Base-by-base conservation (phyloP, 1,284 basidiomycete genomes). In the Apiotrichum akiyoshidainum region DNA sequence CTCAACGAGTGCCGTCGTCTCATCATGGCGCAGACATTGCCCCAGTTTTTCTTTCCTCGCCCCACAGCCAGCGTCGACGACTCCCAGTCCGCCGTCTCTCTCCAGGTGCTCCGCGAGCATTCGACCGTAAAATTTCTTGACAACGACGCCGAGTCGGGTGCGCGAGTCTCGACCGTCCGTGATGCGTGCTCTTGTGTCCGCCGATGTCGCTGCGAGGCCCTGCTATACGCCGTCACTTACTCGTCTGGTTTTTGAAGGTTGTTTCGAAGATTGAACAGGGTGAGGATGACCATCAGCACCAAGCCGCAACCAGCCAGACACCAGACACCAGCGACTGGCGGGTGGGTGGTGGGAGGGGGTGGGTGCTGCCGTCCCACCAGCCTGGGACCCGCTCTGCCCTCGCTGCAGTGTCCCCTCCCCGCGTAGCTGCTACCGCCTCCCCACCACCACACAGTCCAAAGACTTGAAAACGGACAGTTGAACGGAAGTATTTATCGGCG, bases 1-100 rank as follows among this genome's bases (percentile, higher is more conserved):
- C 57, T 59, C 57, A 54, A 63, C 54, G 58, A 63, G 57, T 46
- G 54, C 55, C 45, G 40, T 47, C 46, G 55, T 51, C 49, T 59
- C 58, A 62, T 62, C 57, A 57, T 51, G 57, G 64, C 58, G 64
- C 72, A 68, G 72, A 73, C 73, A 73, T 73, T 75, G 72, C 72
- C 73, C 73, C 73, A 66, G 63, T 70, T 54, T 70, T 49, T 73
- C 73, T 68, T 63, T 72, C 71, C 71, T 75, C 50, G 73, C 60
- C 60, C 57, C 14, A 31, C 26, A 31, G 26, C 26, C 40, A 14
- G n/a, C 40, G 8, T 17, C 40, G 40, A 8, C 40, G 40, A 8
- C 22, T 45, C 33, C 16, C 34, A 34, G 17, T 9, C n/a, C 35
- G 12, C 35, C 22, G 40, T n/a, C 42, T 21, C 42, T 6, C 19